Evolutionary conservation across 805 yeast species (phyloP), one percentile per base, ranked within the genome.

Genomic region (Debaryomyces castellii): DNA sequence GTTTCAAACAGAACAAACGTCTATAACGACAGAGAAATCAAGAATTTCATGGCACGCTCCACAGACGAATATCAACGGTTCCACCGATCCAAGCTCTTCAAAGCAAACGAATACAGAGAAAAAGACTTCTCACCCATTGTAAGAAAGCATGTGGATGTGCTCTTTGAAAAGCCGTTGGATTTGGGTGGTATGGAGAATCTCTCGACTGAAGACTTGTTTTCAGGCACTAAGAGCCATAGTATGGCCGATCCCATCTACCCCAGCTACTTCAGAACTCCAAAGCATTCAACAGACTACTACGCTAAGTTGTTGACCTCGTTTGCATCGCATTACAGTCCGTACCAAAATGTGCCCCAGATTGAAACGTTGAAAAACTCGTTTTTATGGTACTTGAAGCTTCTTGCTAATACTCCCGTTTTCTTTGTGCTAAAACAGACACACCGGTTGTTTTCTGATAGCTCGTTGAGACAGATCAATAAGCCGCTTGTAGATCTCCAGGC

Each of bases 361-460:
- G 18, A 22, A 4, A 27, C 51, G 7, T 25, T 46, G 3, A 35
- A 37, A 22, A 59, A 62, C 36, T 55, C 67, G 11, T 59, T 57
- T 48, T 49, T 51, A 37, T 69, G 72, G 72, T 67, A 58, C 47
- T 48, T 46, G 22, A 50, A 61, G 33, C 55, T 67, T 14, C 47
- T 70, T 14, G 41, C 49, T 4, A 43, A 50, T 7, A 55, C 73
- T 1, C 74, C 74, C 3, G 51, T 69, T 5, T 41, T 63, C 1
- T 46, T 70, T 12, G 50, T 70, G 12, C 53, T 69, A 18, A 54
- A 56, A 36, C 66, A 64, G 43, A 49, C 47, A 36, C 59, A 61
- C 37, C 48, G 60, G 16, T 57, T 70, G 9, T 60, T 66, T 47
- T 55, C 67, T 4, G 62, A 58, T 21, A 9, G 57, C 0, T 54